These are phyloP conservation scores for Pisolithus thermaeus DNA, from an alignment of 1,284 basidiomycete genomes.

Conservation along the genomic window DNA sequence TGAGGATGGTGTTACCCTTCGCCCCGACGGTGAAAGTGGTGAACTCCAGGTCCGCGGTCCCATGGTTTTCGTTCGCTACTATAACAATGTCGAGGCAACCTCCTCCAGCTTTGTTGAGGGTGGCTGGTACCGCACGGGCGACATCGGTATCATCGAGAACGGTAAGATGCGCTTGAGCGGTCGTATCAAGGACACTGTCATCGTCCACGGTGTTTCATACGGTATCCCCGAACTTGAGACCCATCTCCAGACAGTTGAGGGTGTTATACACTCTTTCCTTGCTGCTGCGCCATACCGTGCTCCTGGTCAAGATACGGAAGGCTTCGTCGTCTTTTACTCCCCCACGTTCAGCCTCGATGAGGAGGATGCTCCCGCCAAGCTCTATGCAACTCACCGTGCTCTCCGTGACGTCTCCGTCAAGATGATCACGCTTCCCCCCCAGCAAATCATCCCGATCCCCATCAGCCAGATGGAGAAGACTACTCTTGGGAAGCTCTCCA, in stretches of 20 bases:
- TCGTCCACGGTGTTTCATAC: conserved; percentile 43
- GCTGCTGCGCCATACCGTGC: conserved; percentile 32
- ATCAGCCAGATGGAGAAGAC: conserved; percentile 27
- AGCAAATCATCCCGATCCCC: conserved; percentile 25
- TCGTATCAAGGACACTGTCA: conserved; percentile 40
- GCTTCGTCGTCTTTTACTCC: conserved; percentile 27
- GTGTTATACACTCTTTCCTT: conserved; percentile 33
- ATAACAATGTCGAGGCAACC: conserved; percentile 36
- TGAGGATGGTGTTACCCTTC: conserved; percentile 24
- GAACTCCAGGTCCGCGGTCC: conserved; percentile 36
- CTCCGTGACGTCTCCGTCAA: conserved; percentile 18
- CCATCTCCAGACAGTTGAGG: conserved; percentile 35
- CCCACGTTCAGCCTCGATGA: conserved; percentile 20
- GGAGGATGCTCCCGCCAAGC: conserved; percentile 15
- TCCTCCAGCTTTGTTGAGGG: conserved; percentile 33
- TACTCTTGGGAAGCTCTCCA: conserved; percentile 11
- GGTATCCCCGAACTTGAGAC: conserved; percentile 37
- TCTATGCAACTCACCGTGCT: conserved; percentile 15
- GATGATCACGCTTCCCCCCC: conserved; percentile 21
- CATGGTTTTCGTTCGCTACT: conserved; percentile 36
- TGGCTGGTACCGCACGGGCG: conserved; percentile 42
- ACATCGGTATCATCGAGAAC: conserved; percentile 32
- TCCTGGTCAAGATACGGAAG: conserved; percentile 27
- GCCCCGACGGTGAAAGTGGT: conserved; percentile 26
- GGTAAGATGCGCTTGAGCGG: conserved; percentile 37